Base-by-base conservation (phyloP, 306 rosid species). In the Luffa aegyptiaca region DNA sequence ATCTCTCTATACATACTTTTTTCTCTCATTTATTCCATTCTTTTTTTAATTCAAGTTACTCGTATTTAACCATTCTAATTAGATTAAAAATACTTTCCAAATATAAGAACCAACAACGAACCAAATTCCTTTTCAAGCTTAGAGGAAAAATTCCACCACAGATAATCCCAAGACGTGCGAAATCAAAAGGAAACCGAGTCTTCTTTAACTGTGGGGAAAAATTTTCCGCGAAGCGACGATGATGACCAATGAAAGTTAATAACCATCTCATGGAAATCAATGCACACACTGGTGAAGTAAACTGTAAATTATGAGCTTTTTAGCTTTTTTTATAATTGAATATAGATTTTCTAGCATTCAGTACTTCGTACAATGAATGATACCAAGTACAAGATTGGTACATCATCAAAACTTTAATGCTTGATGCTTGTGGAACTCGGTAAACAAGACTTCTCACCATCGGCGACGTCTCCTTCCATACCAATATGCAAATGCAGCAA, bases 391-490 rank as follows among this genome's bases (percentile, higher is more conserved):
- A 52, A 21, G 61, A 73, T 73, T 42, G 76, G 52, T 77, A 77
- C 56, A 39, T 58, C 68, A 20, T 41, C 71, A 41, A 58, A 21
- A 20, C 37, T 77, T 17, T 6, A 42, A 76, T 39, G 69, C 9
- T 76, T 76, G 66, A 33, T 45, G 51, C 63, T 10, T 42, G 31
- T 31, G 37, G 13, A 65, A 65, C 72, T 16, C 55, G 6, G 36
- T 26, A 42, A n/a, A 42, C 31, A n/a, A 65, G 51, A 17, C 45
- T 81, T 75, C 79, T 95, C 89, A 95, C 99, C 94, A 95, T 82
- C 96, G 85, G 57, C 94, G 83, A 36, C 96, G 99, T 87, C 89
- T 87, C 85, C 89, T 89, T 14, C 96, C 98, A n/a, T 95, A 93
- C 87, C 92, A 90, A 80, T 86, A 93, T 3, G 97, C 94, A 81